Conservation (phyloP, 1,284 basidiomycete species). For the Mycosarcoma mackinlayi region DNA sequence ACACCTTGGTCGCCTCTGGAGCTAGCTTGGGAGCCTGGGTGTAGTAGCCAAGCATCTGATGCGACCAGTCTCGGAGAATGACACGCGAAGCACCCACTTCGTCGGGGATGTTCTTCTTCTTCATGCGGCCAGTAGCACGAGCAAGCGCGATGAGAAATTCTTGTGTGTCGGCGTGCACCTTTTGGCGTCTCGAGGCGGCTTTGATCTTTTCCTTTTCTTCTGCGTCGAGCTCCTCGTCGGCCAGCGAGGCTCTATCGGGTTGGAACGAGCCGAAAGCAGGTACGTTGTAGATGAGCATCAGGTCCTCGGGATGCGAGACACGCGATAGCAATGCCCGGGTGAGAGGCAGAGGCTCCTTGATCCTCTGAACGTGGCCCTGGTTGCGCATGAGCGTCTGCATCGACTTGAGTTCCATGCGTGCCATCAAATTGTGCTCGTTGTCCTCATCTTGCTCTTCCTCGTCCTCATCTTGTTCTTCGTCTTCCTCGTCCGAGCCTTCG, state of each 20-base stretch:
- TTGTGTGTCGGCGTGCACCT: constrained; percentile 59
- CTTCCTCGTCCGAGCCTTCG: constrained; percentile 23
- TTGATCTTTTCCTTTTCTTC: constrained; percentile 36
- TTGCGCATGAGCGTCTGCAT: constrained; percentile 63
- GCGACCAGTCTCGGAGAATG: constrained; percentile 64
- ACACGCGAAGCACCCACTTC: constrained; percentile 57
- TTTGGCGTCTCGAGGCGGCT: constrained; percentile 44
- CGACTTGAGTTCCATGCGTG: constrained; percentile 46
- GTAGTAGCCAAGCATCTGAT: constrained; percentile 61
- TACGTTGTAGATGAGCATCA: constrained; percentile 64
- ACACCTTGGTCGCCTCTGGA: constrained; percentile 28
- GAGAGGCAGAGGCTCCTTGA: constrained; percentile 61
- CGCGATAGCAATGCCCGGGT: constrained; percentile 55
- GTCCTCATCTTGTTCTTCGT: constrained; percentile 25
- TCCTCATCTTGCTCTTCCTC: constrained; percentile 41
- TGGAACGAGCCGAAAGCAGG: constrained; percentile 63
- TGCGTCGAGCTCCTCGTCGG: constrained; percentile 47
- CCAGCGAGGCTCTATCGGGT: constrained; percentile 38
- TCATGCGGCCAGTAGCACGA: constrained; percentile 55
- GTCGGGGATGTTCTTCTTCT: constrained; percentile 61
- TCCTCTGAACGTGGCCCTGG: constrained; percentile 60
- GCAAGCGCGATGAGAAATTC: constrained; percentile 65
- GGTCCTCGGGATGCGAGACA: constrained; percentile 58
- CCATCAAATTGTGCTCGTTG: constrained; percentile 38
- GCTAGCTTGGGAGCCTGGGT: constrained; percentile 52